A percentile compares a stretch with the other conserved stretches of the same genome.
phyloP scores from a whole-genome alignment of 148 eudicot genomes.

The Arctostaphylos glauca region DNA sequence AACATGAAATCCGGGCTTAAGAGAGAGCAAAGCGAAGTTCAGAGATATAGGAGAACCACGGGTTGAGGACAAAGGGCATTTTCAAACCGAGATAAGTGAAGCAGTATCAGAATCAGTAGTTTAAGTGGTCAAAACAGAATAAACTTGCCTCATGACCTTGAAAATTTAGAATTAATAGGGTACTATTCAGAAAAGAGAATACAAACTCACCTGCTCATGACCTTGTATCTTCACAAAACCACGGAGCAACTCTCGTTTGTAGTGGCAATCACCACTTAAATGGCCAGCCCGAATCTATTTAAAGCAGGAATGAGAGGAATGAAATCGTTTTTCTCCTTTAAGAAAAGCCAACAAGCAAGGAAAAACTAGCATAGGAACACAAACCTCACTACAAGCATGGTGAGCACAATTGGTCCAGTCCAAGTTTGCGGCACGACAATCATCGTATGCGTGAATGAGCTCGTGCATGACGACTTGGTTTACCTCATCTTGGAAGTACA shows the following conservation, averaged over 20 bases:
- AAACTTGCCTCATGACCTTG: not conserved
- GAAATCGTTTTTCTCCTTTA: not conserved
- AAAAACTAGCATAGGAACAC: not conserved
- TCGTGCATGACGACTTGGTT: constrained; percentile 90
- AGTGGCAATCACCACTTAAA: constrained; percentile 94
- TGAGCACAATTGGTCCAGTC: constrained; percentile 92
- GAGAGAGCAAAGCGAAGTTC: too few species aligned
- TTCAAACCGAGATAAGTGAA: not conserved
- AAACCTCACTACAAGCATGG: constrained; percentile 93
- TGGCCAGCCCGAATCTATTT: constrained; percentile 90
- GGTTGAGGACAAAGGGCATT: too few species aligned
- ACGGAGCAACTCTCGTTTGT: constrained; percentile 75
- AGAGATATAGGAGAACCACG: too few species aligned
- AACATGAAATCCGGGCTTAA: too few species aligned
- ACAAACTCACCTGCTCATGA: constrained; percentile 73
- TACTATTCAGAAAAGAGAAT: not conserved
- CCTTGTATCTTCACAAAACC: constrained; percentile 81
- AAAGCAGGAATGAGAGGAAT: not conserved
- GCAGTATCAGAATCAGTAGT: not conserved
- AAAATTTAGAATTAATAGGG: not conserved
- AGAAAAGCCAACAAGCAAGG: constrained; percentile 11
- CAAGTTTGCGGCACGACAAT: constrained; percentile 83
- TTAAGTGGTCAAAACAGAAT: not conserved
- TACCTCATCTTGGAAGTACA: constrained; percentile 76
- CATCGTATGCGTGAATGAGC: constrained; percentile 94